Evolutionary conservation across 1,284 basidiomycete species (phyloP), one percentile per base, ranked within the genome.

Genomic region (Phellinidium pouzarii): DNA sequence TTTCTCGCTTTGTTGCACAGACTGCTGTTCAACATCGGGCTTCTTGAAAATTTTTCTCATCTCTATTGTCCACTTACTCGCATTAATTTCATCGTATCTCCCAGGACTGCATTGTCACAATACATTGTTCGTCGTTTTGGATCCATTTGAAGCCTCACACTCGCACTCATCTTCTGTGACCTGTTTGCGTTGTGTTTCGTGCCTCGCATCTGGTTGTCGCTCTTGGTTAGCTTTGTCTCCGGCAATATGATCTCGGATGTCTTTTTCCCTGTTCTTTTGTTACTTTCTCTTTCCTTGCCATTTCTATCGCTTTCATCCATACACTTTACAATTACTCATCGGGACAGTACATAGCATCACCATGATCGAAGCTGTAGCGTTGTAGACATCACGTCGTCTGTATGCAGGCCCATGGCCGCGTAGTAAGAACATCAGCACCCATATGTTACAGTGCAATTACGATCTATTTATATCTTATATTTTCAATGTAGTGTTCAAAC

Each of bases 301-400:
- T 44, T 38, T 51, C 29, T 51, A 38, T 51, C 27, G 26, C 37
- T 20, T 44, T 17, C 50, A 50, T 29, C 26, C 31, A 50, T 40
- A 51, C 50, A 34, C 19, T 31, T 19, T n/a, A 29, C 20, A 31
- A 26, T 22, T 27, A 44, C 42, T 44, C 48, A 37, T 31, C 17
- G 31, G 50, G 48, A 50, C 48, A 47, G 52, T 53, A 48, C 45
- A 48, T 53, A 48, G 3, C 19, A 37, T 53, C 37, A 22, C 17
- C 14, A 26, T 14, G 27, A 25, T 44, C 22, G 20, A 36, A n/a
- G 29, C 48, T 54, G 53, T 54, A 54, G 27, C 53, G 25, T 48
- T 54, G 53, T 54, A 54, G 53, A 50, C 31, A 50, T 36, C 19
- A 26, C 31, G 50, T 31, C 41, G 29, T 45, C 43, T 37, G 42